Evolutionary conservation across 225 moss, liverwort and hornwort species (phyloP).

Genomic region (Polytrichum formosum): DNA sequence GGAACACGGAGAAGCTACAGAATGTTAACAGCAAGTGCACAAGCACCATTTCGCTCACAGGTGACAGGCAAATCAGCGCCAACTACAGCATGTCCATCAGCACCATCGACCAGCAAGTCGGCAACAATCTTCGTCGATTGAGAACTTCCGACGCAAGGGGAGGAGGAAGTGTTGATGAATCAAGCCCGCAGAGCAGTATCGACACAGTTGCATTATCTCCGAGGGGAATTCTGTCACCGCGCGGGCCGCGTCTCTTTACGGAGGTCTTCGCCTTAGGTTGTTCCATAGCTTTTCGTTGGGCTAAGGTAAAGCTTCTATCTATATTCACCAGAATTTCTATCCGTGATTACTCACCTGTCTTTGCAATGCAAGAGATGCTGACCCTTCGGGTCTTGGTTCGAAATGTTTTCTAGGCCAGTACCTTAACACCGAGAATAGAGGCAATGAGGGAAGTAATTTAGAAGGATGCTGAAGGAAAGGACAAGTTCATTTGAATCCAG

Average conservation of each 20-base stretch:
- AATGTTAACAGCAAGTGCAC: background rate
- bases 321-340: too few relatives aligned
- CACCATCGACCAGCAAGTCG: background rate
- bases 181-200: background rate
- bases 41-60: background rate
- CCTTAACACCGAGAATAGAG: too few relatives aligned
- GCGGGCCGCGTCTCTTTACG: constrained; percentile 70
- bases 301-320: constrained; percentile 38
- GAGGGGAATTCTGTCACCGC: constrained; percentile 13
- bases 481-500: too few relatives aligned
- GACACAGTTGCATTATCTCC: constrained; percentile 1
- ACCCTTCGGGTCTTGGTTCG: too few relatives aligned
- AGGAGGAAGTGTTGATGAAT: too few relatives aligned
- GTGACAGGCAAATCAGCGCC: background rate
- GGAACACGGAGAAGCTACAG: background rate
- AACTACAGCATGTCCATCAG: background rate
- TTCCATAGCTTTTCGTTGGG: constrained; percentile 83
- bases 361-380: too few relatives aligned
- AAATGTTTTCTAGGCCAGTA: too few relatives aligned
- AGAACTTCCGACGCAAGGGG: too few relatives aligned
- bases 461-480: too few relatives aligned
- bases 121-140: background rate
- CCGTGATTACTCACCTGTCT: too few relatives aligned
- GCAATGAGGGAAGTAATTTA: too few relatives aligned
- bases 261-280: constrained; percentile 80